These are phyloP conservation scores for Chaetomium fimeti DNA, from an alignment of 495 filamentous ascomycete species.

Conservation along the genomic window DNA sequence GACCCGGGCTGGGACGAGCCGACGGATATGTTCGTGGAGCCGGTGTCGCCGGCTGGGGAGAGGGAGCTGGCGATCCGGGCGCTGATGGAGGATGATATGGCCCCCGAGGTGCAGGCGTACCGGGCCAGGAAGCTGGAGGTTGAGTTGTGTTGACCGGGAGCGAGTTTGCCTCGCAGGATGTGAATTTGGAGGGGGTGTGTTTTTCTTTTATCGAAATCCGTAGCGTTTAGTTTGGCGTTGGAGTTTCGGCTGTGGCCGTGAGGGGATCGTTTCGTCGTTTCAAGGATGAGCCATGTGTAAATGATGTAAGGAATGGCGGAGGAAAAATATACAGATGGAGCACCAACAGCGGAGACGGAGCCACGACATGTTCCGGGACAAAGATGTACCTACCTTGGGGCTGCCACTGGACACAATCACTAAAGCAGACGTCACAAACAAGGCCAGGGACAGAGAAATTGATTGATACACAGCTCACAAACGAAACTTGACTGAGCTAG, in stretches of 20 bases:
- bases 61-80: slow-evolving; percentile 16
- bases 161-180: not conserved
- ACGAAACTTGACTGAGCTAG: slow-evolving; percentile 41
- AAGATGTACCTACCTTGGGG: slow-evolving; percentile 46
- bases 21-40: slow-evolving; percentile 23
- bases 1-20: slow-evolving; percentile 38
- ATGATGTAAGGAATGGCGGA: not conserved
- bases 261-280: not conserved
- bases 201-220: too few species aligned
- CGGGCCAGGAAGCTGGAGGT: not conserved
- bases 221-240: not conserved
- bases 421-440: slow-evolving; percentile 1
- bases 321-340: slow-evolving; percentile 36
- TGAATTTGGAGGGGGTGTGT: not conserved
- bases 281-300: not conserved
- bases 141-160: not conserved
- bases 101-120: not conserved
- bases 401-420: not conserved
- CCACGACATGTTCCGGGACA: slow-evolving; percentile 54
- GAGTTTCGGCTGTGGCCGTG: not conserved
- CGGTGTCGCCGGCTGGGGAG: slow-evolving; percentile 17
- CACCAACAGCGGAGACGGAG: slow-evolving; percentile 54
- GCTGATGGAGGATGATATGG: slow-evolving; percentile 10
- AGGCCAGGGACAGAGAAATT: slow-evolving; percentile 33
- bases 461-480: slow-evolving; percentile 47